Conservation (phyloP, 805 yeast genomes). For the Nakazawaea siamensis region DNA sequence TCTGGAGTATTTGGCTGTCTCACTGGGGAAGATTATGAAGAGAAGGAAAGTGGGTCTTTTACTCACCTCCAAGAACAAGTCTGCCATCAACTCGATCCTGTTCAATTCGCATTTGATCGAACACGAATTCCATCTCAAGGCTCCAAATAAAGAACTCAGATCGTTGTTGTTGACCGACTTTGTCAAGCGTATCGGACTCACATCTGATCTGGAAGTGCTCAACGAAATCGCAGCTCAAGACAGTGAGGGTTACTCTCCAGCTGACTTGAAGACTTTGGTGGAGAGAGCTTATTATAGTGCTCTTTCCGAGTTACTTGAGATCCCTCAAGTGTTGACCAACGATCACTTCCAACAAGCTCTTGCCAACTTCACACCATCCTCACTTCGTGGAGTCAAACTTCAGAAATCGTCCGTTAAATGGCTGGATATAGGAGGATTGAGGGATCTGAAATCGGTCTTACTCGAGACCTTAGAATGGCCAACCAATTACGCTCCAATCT, state of each 20-base stretch:
- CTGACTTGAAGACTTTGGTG: constrained; percentile 62
- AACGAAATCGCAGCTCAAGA: constrained; percentile 48
- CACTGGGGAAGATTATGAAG: constrained; percentile 29
- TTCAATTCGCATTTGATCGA: constrained; percentile 67
- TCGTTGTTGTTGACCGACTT: constrained; percentile 30
- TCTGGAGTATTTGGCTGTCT: constrained; percentile 48
- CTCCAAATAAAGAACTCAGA: constrained; percentile 66
- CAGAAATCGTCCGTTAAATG: constrained; percentile 72
- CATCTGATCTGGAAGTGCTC: constrained; percentile 28
- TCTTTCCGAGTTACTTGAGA: constrained; percentile 11
- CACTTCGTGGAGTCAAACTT: constrained; percentile 77
- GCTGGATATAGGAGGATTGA: constrained; percentile 86
- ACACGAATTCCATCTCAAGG: constrained; percentile 44
- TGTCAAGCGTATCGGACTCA: constrained; percentile 17
- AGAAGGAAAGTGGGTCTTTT: constrained; percentile 49
- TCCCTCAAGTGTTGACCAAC: constrained; percentile 13
- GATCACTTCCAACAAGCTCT: constrained; percentile 46
- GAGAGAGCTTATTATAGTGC: constrained; percentile 61
- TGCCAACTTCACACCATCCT: constrained; percentile 69
- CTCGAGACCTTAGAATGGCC: constrained; percentile 97
- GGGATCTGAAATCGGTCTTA: constrained; percentile 63
- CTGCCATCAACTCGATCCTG: constrained; percentile 51
- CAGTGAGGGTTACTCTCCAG: constrained; percentile 89
- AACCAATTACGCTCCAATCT: constrained; percentile 91
- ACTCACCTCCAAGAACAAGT: constrained; percentile 57